These are phyloP conservation scores for Babesia bovis DNA, from an alignment of 169 alveolate species.

Conservation along the genomic window DNA sequence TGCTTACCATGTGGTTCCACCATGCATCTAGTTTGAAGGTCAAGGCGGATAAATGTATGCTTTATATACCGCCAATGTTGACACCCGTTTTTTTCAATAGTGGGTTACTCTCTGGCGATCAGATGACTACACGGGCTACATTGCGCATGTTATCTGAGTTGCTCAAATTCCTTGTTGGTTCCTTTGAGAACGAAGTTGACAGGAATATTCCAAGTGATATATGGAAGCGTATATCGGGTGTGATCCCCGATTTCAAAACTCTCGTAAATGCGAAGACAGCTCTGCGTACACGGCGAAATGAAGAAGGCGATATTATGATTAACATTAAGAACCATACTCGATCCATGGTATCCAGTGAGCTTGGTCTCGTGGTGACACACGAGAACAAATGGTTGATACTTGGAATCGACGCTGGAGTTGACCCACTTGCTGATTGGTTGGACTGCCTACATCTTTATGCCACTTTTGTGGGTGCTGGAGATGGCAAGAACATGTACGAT, in stretches of 20 bases:
- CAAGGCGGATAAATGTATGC: background rate
- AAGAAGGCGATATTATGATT: background rate
- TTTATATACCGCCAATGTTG: slow-evolving; percentile 11
- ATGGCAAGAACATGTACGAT: slow-evolving; percentile 31
- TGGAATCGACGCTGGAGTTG: background rate
- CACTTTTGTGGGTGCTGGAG: slow-evolving; percentile 11
- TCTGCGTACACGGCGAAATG: background rate
- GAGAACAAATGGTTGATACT: background rate
- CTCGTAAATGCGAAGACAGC: slow-evolving; percentile 19
- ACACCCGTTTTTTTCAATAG: slow-evolving; percentile 17
- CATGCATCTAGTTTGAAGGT: background rate
- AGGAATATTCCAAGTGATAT: background rate
- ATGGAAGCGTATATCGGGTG: background rate
- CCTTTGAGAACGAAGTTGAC: background rate
- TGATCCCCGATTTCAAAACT: slow-evolving; percentile 32
- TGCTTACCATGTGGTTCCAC: slow-evolving; percentile 8
- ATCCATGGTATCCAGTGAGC: slow-evolving; percentile 23
- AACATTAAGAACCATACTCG: slow-evolving; percentile 29
- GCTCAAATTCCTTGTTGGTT: background rate
- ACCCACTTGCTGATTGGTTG: slow-evolving; percentile 22
- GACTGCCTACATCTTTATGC: slow-evolving; percentile 18
- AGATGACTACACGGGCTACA: slow-evolving; percentile 6
- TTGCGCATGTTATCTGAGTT: slow-evolving; percentile 30
- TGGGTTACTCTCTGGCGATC: slow-evolving; percentile 25
- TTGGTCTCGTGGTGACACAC: background rate